Evolutionary conservation across 352 stramenopile species (phyloP).

Genomic region (Poterioochromonas sp.): DNA sequence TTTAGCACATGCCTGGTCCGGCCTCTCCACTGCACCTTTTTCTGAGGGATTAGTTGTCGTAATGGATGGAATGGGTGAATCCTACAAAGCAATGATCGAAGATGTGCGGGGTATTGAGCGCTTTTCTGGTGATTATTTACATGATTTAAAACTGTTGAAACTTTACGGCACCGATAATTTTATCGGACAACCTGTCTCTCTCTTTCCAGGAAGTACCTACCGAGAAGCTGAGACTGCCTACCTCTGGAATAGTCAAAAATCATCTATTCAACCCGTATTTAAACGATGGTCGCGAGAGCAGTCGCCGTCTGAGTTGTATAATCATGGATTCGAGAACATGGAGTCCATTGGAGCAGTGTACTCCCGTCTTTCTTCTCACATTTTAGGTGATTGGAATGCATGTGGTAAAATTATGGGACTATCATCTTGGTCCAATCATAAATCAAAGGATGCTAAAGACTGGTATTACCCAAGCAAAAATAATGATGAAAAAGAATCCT

Average conservation of each 20-base stretch:
- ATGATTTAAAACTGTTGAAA: conserved; percentile 51
- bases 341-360: conserved; percentile 50
- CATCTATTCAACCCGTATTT: conserved; percentile 49
- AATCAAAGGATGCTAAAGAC: conserved; percentile 36
- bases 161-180: conserved; percentile 36
- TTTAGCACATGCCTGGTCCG: conserved; percentile 59
- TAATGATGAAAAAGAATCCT: conserved; percentile 16
- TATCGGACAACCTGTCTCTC: conserved; percentile 42
- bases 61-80: conserved; percentile 66
- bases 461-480: too few relatives aligned
- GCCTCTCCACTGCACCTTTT: conserved; percentile 50
- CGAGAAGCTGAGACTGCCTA: conserved; percentile 60
- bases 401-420: conserved; percentile 67
- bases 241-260: conserved; percentile 42
- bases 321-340: conserved; percentile 70
- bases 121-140: conserved; percentile 44
- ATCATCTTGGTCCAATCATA: conserved; percentile 52
- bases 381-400: conserved; percentile 69
- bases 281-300: conserved; percentile 57
- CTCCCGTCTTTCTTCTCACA: conserved; percentile 55
- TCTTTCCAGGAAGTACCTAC: conserved; percentile 54
- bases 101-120: conserved; percentile 29
- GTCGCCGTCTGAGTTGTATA: conserved; percentile 53
- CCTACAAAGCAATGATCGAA: conserved; percentile 52
- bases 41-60: conserved; percentile 53